phyloP scores from a whole-genome alignment of 2,329 filamentous ascomycete genomes.

The Meredithiella fracta region DNA sequence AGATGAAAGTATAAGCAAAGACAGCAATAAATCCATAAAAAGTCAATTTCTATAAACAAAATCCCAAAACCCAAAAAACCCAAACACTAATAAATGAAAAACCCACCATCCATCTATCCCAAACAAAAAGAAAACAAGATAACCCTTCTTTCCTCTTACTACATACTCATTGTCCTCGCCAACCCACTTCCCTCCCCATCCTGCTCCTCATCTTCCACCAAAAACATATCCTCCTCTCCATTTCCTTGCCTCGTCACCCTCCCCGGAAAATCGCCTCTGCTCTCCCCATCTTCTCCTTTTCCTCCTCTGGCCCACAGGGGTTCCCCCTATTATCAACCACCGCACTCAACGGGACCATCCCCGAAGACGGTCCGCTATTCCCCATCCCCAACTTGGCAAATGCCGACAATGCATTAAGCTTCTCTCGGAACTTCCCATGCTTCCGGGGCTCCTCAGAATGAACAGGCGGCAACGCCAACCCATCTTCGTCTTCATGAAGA shows the following conservation, averaged over 20 bases:
- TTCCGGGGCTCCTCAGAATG: conserved; percentile 17
- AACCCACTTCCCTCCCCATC: background rate
- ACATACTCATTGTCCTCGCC: background rate
- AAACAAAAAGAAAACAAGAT: background rate
- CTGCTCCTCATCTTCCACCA: conserved; percentile 10
- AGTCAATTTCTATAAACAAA: too few relatives aligned
- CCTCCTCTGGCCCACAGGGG: conserved; percentile 2
- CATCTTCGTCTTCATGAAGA: background rate
- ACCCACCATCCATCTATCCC: background rate
- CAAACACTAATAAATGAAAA: background rate
- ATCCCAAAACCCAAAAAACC: background rate
- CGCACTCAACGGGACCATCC: background rate
- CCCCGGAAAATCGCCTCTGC: background rate
- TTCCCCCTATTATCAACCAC: background rate
- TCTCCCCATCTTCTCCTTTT: background rate
- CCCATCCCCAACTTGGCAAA: conserved; percentile 11
- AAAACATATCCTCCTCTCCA: conserved; percentile 12
- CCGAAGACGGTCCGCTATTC: too few relatives aligned
- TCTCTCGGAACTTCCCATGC: conserved; percentile 10
- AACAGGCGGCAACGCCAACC: background rate
- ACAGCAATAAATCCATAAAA: too few relatives aligned
- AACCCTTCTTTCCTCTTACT: background rate
- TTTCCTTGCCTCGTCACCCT: conserved; percentile 10
- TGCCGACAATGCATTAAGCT: conserved; percentile 7
- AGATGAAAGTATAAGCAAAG: too few relatives aligned